Conservation (phyloP, 208 protist genomes). For the Wallacemonas sp. region DNA sequence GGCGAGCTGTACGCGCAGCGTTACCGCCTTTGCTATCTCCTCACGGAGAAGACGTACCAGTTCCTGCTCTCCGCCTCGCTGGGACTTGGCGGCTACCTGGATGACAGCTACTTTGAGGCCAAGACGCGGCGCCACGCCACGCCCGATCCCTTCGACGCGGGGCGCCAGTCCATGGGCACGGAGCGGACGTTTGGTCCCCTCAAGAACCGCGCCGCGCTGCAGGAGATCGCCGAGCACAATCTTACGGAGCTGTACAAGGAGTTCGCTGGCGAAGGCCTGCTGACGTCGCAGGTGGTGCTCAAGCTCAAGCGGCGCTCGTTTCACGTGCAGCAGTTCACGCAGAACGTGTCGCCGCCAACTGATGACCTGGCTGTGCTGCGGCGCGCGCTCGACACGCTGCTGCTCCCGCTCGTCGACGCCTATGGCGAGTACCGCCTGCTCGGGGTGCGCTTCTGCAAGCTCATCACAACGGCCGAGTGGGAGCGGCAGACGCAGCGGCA, state of each 20-base stretch:
- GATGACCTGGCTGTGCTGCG: conserved; percentile 51
- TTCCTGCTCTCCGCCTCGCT: conserved; percentile 57
- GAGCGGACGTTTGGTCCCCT: conserved; percentile 71
- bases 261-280: conserved; percentile 36
- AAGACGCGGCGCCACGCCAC: neutral
- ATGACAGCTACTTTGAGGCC: conserved; percentile 14
- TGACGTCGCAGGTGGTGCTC: conserved; percentile 67
- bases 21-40: conserved; percentile 72
- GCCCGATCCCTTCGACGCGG: conserved; percentile 13
- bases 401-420: conserved; percentile 47
- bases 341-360: conserved; percentile 38
- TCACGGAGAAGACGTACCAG: conserved; percentile 68
- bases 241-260: conserved; percentile 29
- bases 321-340: conserved; percentile 68
- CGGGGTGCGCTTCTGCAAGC: conserved; percentile 63
- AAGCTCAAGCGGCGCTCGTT: conserved; percentile 77
- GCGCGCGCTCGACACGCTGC: conserved; percentile 53
- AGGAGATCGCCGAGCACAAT: conserved; percentile 42
- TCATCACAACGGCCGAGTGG: conserved; percentile 32
- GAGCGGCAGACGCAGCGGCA: conserved; percentile 14
- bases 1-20: conserved; percentile 66
- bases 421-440: conserved; percentile 71
- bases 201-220: conserved; percentile 36
- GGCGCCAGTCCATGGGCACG: conserved; percentile 72
- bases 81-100: conserved; percentile 54